Base-by-base conservation (phyloP, 2,329 filamentous ascomycete genomes). In the Verticillium albo-atrum region DNA sequence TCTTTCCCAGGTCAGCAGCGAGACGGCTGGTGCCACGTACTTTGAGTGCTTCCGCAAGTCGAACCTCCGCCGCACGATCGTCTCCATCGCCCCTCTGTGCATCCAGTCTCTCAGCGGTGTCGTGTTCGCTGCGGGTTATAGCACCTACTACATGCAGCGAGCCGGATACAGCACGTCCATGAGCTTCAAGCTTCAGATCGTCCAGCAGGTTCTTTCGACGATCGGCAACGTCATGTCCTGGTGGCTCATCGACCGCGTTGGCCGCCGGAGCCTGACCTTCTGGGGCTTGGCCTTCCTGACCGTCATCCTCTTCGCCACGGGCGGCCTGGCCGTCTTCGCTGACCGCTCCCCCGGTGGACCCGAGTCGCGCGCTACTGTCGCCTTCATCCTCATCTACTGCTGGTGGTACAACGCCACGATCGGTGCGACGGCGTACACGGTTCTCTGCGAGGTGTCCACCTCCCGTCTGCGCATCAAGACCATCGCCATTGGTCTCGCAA, bases 401-500 rank as follows among this genome's bases (percentile, higher is more conserved):
- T 76, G 69, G 63, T 67, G 70, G 58, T 78, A 76, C 60, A 72
- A 76, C 54, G 68, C 75, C 55, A 74, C 72, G 15, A 76, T 79
- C 27, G 77, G 76, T 14, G 68, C 74, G 2, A 74, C 74, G 1
- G 72, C 72, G 6, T 77, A 71, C 59, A 71, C 73, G 0, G 62
- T 75, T 30, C 68, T 78, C 53, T 70, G 69, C 6, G 76, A 77
- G 60, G 70, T 73, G 7, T 66, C 76, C 1, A 76, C 75, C 1
- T 67, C 73, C 1, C 68, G 72, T 9, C 69, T 77, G 6, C 68
- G 74, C 2, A 72, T 74, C 60, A 75, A 75, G 61, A 79, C 76
- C 17, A 68, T 76, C 27, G 71, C 72, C 7, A 72, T 76, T 55
- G 74, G 74, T 15, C 60, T 74, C 23, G 70, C 72, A 0, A 56